Conservation (phyloP, 1,284 basidiomycete species). For the Ganoderma resinaceum region DNA sequence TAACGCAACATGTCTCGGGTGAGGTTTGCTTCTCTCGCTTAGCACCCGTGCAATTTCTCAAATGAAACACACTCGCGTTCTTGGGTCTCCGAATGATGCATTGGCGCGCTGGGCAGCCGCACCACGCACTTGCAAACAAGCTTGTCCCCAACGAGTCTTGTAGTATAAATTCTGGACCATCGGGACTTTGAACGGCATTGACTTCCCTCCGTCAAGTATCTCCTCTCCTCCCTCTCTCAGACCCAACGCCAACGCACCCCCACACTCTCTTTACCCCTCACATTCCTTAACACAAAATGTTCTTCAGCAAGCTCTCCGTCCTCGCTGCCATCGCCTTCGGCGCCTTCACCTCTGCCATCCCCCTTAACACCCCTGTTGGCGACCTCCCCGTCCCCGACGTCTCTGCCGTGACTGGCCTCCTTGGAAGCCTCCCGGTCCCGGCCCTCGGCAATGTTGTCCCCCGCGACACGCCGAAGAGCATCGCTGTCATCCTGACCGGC, state of each 20-base stretch:
- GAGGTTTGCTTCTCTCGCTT: constrained; percentile 23
- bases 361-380: constrained; percentile 16
- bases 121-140: background rate
- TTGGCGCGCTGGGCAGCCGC: background rate
- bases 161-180: constrained; percentile 17
- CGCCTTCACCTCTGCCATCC: constrained; percentile 36
- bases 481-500: constrained; percentile 36
- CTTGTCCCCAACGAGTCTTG: background rate
- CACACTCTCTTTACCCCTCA: constrained; percentile 13
- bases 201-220: constrained; percentile 27
- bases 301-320: constrained; percentile 48
- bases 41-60: constrained; percentile 8
- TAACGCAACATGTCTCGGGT: constrained; percentile 12
- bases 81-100: constrained; percentile 11
- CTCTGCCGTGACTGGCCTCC: constrained; percentile 15
- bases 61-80: constrained; percentile 24
- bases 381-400: constrained; percentile 20
- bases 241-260: constrained; percentile 49
- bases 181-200: constrained; percentile 23
- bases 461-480: constrained; percentile 30
- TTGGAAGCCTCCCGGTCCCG: constrained; percentile 13
- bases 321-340: constrained; percentile 47
- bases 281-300: constrained; percentile 43
- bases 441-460: constrained; percentile 19
- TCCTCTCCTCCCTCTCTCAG: constrained; percentile 20